A percentile compares a stretch with the other conserved stretches of the same genome.
Conservation (phyloP, 1,139 yeast genomes). For the Suhomyces terraborum region DNA sequence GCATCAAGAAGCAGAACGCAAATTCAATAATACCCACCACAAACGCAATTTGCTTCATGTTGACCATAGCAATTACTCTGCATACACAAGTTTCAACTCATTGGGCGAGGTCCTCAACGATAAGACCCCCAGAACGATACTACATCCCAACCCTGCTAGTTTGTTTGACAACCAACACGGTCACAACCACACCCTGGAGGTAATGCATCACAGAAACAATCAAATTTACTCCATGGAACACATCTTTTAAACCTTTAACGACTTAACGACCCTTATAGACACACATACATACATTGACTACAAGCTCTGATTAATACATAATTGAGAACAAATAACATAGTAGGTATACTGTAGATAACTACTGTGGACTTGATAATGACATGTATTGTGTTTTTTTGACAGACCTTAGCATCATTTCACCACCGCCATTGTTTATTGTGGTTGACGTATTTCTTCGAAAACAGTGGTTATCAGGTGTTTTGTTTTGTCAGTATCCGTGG, state of each 20-base stretch:
- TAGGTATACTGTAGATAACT: too few relatives aligned
- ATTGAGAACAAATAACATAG: too few relatives aligned
- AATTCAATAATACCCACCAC: constrained; percentile 6
- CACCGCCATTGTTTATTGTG: too few relatives aligned
- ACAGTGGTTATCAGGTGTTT: too few relatives aligned
- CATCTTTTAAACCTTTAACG: constrained; percentile 19
- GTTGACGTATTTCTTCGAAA: too few relatives aligned
- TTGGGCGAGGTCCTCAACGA: constrained; percentile 2
- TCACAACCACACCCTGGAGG: constrained; percentile 6
- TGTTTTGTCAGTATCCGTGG: too few relatives aligned
- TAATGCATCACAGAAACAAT: constrained; percentile 26
- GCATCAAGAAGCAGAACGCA: constrained; percentile 3
- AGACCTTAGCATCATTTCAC: too few relatives aligned
- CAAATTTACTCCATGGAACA: constrained; percentile 28
- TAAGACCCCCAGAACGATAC: constrained; percentile 5
- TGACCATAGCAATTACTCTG: not conserved
- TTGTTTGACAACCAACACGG: constrained; percentile 10
- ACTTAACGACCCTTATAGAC: constrained; percentile 7
- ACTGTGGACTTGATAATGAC: too few relatives aligned
- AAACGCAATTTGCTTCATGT: not conserved
- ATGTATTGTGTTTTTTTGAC: too few relatives aligned
- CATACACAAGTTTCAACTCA: constrained; percentile 1
- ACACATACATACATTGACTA: not conserved
- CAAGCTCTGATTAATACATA: constrained; percentile 2
- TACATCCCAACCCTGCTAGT: constrained; percentile 6